Conservation (phyloP, 495 filamentous ascomycete species). For the Glutinoglossum americanum region DNA sequence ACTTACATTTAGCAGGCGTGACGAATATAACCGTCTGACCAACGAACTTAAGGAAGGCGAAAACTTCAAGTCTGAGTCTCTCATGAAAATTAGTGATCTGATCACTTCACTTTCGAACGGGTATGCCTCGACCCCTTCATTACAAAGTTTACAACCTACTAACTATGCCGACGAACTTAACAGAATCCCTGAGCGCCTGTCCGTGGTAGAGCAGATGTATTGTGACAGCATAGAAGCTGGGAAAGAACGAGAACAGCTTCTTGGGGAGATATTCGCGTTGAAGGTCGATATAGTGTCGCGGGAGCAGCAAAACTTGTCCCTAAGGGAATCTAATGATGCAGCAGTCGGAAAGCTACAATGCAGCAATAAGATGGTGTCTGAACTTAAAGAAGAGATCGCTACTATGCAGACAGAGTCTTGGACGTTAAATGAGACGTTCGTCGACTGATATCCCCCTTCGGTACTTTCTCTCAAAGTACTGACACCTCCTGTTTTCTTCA, state of each 20-base stretch:
- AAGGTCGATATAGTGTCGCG: background rate
- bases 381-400: background rate
- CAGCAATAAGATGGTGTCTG: background rate
- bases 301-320: background rate
- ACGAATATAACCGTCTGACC: background rate
- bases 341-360: background rate
- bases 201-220: background rate
- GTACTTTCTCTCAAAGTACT: background rate
- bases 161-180: background rate
- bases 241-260: background rate
- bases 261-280: background rate
- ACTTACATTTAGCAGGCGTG: background rate
- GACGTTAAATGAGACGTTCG: background rate
- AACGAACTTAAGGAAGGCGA: background rate
- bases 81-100: background rate
- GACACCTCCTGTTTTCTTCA: background rate
- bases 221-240: background rate
- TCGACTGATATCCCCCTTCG: background rate
- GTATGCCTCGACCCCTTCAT: background rate
- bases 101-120: background rate
- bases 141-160: background rate
- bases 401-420: background rate
- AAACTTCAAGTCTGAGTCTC: background rate
- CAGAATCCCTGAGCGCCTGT: background rate
- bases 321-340: background rate